Conservation (phyloP, 2,329 filamentous ascomycete species). For the Penicillium sp. region DNA sequence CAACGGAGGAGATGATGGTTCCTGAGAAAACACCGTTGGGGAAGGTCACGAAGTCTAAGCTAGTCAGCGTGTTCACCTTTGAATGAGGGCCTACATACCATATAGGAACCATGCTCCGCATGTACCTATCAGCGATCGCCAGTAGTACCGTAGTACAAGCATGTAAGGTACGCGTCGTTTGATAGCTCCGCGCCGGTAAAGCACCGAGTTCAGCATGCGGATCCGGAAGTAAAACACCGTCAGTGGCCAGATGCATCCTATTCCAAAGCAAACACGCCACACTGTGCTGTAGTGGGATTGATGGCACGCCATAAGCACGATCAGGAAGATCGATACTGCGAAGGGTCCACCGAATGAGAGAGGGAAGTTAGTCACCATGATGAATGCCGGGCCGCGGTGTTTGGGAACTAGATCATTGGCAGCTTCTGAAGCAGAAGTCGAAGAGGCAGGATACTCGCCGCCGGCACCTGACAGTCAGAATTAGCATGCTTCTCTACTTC, state of each 20-base stretch:
- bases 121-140: constrained; percentile 56
- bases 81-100: constrained; percentile 19
- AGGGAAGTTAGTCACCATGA: constrained; percentile 50
- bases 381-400: constrained; percentile 46
- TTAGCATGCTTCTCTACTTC: neutral
- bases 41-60: constrained; percentile 45
- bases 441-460: constrained; percentile 53
- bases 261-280: constrained; percentile 53
- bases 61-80: neutral
- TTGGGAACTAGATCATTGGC: constrained; percentile 49
- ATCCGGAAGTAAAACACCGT: constrained; percentile 60
- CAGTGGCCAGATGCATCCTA: constrained; percentile 53
- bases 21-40: constrained; percentile 52
- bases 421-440: constrained; percentile 50
- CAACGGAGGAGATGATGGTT: constrained; percentile 46
- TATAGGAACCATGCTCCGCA: constrained; percentile 60
- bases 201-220: constrained; percentile 54
- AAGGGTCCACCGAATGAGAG: constrained; percentile 45
- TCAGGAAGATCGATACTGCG: constrained; percentile 50
- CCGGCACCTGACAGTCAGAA: constrained; percentile 30
- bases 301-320: constrained; percentile 45
- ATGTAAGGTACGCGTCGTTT: constrained; percentile 53
- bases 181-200: constrained; percentile 56
- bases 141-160: constrained; percentile 56
- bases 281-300: constrained; percentile 43